Evolutionary conservation across 176 grass and related monocot genomes (phyloP).

Genomic region (Oryza longistaminata): DNA sequence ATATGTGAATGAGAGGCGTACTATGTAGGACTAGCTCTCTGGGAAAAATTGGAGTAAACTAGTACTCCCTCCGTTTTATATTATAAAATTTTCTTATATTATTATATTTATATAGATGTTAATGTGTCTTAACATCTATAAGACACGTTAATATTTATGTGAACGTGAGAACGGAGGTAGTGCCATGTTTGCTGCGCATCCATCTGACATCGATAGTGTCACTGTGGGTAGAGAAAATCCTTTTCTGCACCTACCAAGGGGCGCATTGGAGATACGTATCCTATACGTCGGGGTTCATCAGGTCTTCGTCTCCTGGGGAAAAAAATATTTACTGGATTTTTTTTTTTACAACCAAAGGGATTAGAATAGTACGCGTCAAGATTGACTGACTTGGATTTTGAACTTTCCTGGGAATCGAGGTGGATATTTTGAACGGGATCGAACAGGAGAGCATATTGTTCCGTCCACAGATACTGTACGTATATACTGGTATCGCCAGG

Average conservation of each 20-base stretch:
- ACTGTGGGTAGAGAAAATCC: not conserved
- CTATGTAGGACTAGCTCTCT: not conserved
- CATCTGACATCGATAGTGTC: not conserved
- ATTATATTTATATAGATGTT: no score
- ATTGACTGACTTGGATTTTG: not conserved
- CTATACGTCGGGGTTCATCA: not conserved
- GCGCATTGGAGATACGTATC: not conserved
- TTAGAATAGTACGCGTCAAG: not conserved
- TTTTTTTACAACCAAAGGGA: not conserved
- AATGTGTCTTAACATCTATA: no score
- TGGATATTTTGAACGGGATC: not conserved
- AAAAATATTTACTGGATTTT: no score
- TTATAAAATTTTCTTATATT: no score
- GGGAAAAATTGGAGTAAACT: not conserved
- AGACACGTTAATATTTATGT: no score
- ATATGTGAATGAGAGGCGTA: no score
- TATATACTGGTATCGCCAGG: not conserved
- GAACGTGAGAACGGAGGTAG: no score
- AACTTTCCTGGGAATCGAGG: not conserved
- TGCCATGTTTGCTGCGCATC: no score
- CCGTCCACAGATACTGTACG: not conserved
- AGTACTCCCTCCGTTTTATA: no score
- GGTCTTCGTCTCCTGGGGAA: not conserved
- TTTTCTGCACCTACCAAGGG: not conserved
- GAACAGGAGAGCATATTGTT: not conserved